phyloP scores from a whole-genome alignment of 352 stramenopile species.

The Globisporangium nodosum region DNA sequence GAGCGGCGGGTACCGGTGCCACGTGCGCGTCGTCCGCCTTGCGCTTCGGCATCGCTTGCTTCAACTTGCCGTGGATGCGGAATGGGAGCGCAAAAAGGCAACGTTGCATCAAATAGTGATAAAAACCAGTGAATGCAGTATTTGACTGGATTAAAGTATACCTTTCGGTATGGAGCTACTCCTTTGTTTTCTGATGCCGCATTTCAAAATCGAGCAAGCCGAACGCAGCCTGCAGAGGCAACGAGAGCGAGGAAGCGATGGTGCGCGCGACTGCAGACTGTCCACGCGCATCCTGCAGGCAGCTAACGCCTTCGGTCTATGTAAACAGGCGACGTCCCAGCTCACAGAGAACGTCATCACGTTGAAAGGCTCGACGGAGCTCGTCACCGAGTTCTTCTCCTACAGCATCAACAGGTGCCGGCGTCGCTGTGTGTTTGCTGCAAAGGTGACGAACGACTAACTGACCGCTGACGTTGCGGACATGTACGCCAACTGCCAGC shows the following conservation, averaged over 20 bases:
- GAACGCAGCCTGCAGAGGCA: too few species aligned
- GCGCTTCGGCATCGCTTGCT: constrained; percentile 13
- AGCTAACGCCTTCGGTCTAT: background rate
- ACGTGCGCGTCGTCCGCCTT: background rate
- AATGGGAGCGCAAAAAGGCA: background rate
- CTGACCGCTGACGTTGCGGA: background rate
- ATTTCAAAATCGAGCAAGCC: background rate
- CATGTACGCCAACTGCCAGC: constrained; percentile 25
- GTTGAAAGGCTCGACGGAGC: constrained; percentile 97
- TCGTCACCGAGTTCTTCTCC: constrained; percentile 99
- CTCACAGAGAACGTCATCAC: constrained; percentile 94
- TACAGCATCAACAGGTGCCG: constrained; percentile 96
- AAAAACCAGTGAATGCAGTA: background rate
- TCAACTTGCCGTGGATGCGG: constrained; percentile 3
- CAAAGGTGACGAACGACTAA: constrained; percentile 2
- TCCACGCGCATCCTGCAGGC: background rate
- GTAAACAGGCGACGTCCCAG: constrained; percentile 52
- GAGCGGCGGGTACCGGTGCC: background rate
- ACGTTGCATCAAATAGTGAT: background rate
- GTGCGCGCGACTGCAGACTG: background rate
- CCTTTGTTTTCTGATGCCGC: background rate
- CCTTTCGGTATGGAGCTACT: background rate
- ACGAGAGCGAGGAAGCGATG: background rate
- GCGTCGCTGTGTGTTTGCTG: background rate
- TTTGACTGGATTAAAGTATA: background rate